Conservation (phyloP, 1,139 yeast species). For the Scheffersomyces illinoinensis region DNA sequence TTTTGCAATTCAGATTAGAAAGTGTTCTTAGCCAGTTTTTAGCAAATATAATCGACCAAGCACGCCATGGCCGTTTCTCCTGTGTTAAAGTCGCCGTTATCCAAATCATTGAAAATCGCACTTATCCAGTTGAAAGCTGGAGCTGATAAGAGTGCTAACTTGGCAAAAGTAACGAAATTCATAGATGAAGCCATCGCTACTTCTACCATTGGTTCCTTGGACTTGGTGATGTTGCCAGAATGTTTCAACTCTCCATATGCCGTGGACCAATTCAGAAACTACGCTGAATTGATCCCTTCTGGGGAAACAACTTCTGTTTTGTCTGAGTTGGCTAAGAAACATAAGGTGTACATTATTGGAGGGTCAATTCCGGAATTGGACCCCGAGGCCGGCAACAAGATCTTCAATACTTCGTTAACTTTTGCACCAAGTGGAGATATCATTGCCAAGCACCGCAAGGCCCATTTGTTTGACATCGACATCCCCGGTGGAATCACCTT, state of each 20-base stretch:
- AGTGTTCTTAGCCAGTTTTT: background rate
- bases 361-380: slow-evolving; percentile 87
- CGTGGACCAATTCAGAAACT: slow-evolving; percentile 79
- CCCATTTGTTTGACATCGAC: slow-evolving; percentile 86
- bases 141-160: slow-evolving; percentile 59
- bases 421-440: slow-evolving; percentile 70
- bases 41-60: background rate
- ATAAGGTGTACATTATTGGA: slow-evolving; percentile 69
- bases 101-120: slow-evolving; percentile 57
- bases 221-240: slow-evolving; percentile 78
- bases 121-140: slow-evolving; percentile 78
- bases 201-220: slow-evolving; percentile 49
- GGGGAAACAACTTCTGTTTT: slow-evolving; percentile 70
- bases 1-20: too few species aligned
- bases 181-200: slow-evolving; percentile 51
- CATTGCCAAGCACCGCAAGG: slow-evolving; percentile 85
- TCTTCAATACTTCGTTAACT: slow-evolving; percentile 82
- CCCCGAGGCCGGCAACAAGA: slow-evolving; percentile 47
- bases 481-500: slow-evolving; percentile 88
- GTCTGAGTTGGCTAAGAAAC: slow-evolving; percentile 61
- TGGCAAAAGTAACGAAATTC: slow-evolving; percentile 50
- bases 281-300: slow-evolving; percentile 73
- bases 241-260: slow-evolving; percentile 96
- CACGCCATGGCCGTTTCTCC: slow-evolving; percentile 14
- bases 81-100: slow-evolving; percentile 33